Percentiles rank a stretch among this genome's conserved stretches.
Conservation (phyloP, 2,329 filamentous ascomycete genomes). For the Hypoxylon sp. region DNA sequence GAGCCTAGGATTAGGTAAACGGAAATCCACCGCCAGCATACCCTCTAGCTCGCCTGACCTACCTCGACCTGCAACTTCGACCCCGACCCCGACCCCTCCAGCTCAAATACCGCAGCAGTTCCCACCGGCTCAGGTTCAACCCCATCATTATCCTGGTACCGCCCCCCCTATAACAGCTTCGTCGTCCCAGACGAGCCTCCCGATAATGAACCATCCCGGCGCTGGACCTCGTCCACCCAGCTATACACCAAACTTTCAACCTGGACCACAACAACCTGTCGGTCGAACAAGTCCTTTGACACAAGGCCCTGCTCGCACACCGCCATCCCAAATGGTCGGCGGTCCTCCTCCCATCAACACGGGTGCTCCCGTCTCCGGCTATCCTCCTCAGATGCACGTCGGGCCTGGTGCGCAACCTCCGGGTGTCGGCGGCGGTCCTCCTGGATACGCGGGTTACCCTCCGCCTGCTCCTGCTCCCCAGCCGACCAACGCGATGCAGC, state of each 20-base stretch:
- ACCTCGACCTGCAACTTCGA: conserved; percentile 56
- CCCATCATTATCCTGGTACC: conserved; percentile 56
- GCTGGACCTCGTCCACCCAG: conserved; percentile 74
- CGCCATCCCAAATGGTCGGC: conserved; percentile 73
- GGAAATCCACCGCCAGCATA: conserved; percentile 77
- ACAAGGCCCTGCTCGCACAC: conserved; percentile 67
- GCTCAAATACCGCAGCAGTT: conserved; percentile 69
- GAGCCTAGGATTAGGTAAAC: conserved; percentile 85
- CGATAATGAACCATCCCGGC: conserved; percentile 75
- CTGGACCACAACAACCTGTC: conserved; percentile 62
- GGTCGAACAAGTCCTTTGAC: conserved; percentile 69
- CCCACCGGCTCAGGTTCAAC: conserved; percentile 56
- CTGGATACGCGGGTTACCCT: conserved; percentile 66
- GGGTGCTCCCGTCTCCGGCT: conserved; percentile 70
- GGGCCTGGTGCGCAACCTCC: conserved; percentile 60
- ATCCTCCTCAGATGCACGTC: conserved; percentile 69
- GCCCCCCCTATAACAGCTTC: conserved; percentile 64
- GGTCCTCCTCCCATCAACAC: conserved; percentile 79
- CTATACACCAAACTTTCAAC: conserved; percentile 71
- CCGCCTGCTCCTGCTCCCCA: conserved; percentile 60
- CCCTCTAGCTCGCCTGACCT: conserved; percentile 61
- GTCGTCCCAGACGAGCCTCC: conserved; percentile 65
- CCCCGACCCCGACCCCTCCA: conserved; percentile 59
- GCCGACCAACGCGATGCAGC: conserved; percentile 58
- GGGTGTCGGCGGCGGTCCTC: conserved; percentile 61